Evolutionary conservation across 2,329 filamentous ascomycete species (phyloP), one percentile per base, ranked within the genome.

Genomic region (Knufia fluminis): DNA sequence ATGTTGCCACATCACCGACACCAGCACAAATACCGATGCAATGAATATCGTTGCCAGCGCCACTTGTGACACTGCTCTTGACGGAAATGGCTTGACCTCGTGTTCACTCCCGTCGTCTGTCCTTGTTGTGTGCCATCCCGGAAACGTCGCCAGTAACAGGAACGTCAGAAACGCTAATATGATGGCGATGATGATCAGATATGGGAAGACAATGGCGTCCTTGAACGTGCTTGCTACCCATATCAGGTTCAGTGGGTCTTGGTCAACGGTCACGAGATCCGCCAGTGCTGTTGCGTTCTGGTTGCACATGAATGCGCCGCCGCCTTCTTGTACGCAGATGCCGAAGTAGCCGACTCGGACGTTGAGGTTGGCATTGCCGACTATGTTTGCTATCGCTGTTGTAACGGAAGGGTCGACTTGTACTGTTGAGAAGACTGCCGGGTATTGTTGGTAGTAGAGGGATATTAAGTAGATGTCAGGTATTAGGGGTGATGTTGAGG

Each of bases 221-320:
- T 97, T 97, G 73, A 98, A 98, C 58, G 94, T 94, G 60, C 85
- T 83, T 20, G 92, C 91, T 49, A 98, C 80, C 92, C 91, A 98
- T 61, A 98, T 90, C 62, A 98, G 73, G 68, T 98, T 98, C 63
- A 98, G 75, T 33, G 92, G 92, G 70, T 98, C 92, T 68, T 96
- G 86, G 63, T 96, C 89, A 36, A 94, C 80, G 17, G 79, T 83
- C 38, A 97, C 79, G 69, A 95, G 84, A 66, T 92, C 85, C 32
- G 92, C 91, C 42, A 98, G 77, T 2, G 89, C 83, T 2, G 91
- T 96, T 17, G 92, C 92, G 68, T 98, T 98, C 75, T 95, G 94
- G 67, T 86, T 92, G 77, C 92, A 98, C 52, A 97, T 79, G 79
- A 88, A 98, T 19, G 83, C 82, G 57, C 91, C 91, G 52, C 85